Evolutionary conservation across 192 early-diverging fungal genomes (phyloP).

Genomic region (Podila minutissima): DNA sequence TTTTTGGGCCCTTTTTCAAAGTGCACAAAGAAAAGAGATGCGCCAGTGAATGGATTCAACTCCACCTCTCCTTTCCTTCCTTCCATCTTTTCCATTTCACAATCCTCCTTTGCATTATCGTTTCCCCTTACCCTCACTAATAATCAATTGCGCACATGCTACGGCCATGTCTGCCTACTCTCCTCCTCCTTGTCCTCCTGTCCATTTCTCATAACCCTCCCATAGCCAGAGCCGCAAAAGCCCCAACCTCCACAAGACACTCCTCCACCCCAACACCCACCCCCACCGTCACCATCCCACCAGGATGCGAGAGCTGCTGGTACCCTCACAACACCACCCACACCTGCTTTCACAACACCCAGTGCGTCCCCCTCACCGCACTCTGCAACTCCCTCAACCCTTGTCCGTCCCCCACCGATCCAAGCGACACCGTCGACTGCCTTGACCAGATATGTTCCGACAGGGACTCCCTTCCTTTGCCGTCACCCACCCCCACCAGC

Average conservation of each 20-base stretch:
- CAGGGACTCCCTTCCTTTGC: slow-evolving; percentile 2
- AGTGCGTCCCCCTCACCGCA: slow-evolving; percentile 16
- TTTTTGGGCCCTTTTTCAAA: too few relatives aligned
- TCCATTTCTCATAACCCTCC: neutral
- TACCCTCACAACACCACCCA: slow-evolving; percentile 5
- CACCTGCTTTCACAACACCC: slow-evolving; percentile 37
- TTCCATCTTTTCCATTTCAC: too few relatives aligned
- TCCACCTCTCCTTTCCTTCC: too few relatives aligned
- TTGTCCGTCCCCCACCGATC: neutral
- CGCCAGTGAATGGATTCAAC: too few relatives aligned
- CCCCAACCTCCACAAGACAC: neutral
- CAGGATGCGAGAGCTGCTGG: slow-evolving; percentile 20
- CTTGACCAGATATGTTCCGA: slow-evolving; percentile 22
- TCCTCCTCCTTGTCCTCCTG: neutral
- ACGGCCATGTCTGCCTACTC: neutral
- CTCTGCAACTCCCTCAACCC: slow-evolving; percentile 15
- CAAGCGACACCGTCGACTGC: slow-evolving; percentile 17
- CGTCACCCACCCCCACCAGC: slow-evolving; percentile 2
- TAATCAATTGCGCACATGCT: neutral
- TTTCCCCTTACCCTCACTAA: too few relatives aligned
- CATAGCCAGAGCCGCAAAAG: neutral
- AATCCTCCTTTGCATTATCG: too few relatives aligned
- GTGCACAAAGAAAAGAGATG: too few relatives aligned
- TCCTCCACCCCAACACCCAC: slow-evolving; percentile 6
- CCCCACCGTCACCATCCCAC: slow-evolving; percentile 22